Conservation (phyloP, 2,329 filamentous ascomycete species). For the Aureobasidium zeae region DNA sequence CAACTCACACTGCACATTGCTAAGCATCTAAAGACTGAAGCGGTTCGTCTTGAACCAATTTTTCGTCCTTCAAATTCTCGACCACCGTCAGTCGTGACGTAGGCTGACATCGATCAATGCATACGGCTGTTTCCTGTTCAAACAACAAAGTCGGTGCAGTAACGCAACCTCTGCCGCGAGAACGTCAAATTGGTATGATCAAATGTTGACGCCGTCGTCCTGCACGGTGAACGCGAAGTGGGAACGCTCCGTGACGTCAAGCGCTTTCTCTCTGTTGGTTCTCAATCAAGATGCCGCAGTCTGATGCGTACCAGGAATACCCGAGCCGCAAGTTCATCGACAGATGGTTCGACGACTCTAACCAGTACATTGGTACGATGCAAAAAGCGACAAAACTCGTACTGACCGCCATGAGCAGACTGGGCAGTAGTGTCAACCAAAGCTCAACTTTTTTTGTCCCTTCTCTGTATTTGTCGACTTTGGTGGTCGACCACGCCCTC, state of each 20-base stretch:
- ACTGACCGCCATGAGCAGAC: too few relatives aligned
- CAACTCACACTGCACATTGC: too few relatives aligned
- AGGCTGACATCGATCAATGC: too few relatives aligned
- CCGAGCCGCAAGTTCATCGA: background rate
- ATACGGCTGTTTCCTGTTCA: too few relatives aligned
- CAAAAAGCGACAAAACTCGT: too few relatives aligned
- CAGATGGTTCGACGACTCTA: background rate
- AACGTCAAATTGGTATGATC: background rate
- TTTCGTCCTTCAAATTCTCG: too few relatives aligned
- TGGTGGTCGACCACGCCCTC: slow-evolving; percentile 31
- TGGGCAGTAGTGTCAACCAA: slow-evolving; percentile 30
- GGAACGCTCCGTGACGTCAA: background rate
- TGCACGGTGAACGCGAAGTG: background rate
- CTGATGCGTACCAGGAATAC: background rate
- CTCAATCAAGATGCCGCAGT: background rate
- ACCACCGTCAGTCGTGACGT: too few relatives aligned
- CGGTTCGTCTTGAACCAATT: too few relatives aligned
- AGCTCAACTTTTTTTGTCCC: slow-evolving; percentile 38
- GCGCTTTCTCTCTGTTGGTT: background rate
- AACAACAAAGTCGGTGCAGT: too few relatives aligned
- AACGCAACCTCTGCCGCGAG: background rate
- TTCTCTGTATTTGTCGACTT: slow-evolving; percentile 29
- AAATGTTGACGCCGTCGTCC: background rate
- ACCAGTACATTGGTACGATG: background rate
- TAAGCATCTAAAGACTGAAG: too few relatives aligned